These are phyloP conservation scores for Salicornia ramosissima DNA, from an alignment of 148 eudicot genomes.

Conservation along the genomic window DNA sequence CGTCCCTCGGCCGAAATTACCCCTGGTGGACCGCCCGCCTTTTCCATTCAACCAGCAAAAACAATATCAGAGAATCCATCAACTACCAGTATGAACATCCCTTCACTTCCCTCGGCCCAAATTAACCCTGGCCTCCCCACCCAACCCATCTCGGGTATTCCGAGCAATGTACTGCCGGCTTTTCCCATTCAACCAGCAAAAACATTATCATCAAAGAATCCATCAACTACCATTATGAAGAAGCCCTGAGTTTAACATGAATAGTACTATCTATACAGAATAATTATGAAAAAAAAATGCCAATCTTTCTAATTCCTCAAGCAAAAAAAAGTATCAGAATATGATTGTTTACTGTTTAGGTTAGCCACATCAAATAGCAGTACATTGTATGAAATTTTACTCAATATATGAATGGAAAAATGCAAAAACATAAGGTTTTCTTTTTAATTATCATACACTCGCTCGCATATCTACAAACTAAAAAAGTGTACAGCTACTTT, in stretches of 20 bases:
- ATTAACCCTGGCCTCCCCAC: constrained; percentile 6
- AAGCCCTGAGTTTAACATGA: constrained; percentile 7
- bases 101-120: constrained; percentile 7
- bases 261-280: background rate
- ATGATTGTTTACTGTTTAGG: constrained; percentile 5
- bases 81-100: constrained; percentile 17
- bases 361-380: constrained; percentile 1
- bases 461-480: constrained; percentile 28
- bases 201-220: background rate
- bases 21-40: constrained; percentile 7
- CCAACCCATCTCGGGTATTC: too few relatives aligned
- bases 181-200: background rate
- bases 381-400: constrained; percentile 9
- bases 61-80: constrained; percentile 3
- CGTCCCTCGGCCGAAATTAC: too few relatives aligned
- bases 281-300: constrained; percentile 3
- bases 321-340: constrained; percentile 9
- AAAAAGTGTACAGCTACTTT: constrained; percentile 20
- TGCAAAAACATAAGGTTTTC: background rate
- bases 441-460: constrained; percentile 23
- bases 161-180: background rate
- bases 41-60: constrained; percentile 2
- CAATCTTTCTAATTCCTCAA: background rate
- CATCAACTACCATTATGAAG: background rate
- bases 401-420: constrained; percentile 4